phyloP scores from a whole-genome alignment of 164 flowering plant genomes.

The Cinnamomum micranthum region DNA sequence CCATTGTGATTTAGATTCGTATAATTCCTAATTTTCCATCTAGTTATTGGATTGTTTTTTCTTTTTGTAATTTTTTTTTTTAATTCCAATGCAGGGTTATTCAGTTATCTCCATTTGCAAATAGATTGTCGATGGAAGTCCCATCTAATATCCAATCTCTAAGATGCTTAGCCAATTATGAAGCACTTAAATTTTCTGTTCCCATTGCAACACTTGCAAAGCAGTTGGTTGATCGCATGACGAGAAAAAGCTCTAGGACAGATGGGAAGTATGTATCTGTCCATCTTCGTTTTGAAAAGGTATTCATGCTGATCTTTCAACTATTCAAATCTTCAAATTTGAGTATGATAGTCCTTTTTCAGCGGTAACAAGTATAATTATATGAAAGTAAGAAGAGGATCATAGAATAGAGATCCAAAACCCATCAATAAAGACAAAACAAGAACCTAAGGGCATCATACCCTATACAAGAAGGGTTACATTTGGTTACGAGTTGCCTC shows the following conservation, averaged over 20 bases:
- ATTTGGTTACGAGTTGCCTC: too few relatives aligned
- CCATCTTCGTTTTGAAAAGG: conserved; percentile 96
- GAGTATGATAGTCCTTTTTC: too few relatives aligned
- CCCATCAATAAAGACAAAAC: too few relatives aligned
- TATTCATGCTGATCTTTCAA: conserved; percentile 11
- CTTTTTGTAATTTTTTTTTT: not conserved
- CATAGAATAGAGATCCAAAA: too few relatives aligned
- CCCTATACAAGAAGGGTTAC: too few relatives aligned
- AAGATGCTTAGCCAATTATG: conserved; percentile 78
- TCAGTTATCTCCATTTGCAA: conserved; percentile 87
- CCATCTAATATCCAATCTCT: conserved; percentile 72
- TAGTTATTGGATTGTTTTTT: not conserved
- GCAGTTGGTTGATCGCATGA: conserved; percentile 58
- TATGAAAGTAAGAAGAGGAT: too few relatives aligned
- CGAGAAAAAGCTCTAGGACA: conserved; percentile 43
- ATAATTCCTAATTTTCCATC: not conserved
- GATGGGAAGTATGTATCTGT: conserved; percentile 75
- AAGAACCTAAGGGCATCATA: too few relatives aligned
- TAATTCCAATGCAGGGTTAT: conserved; percentile 51
- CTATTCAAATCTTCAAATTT: too few relatives aligned
- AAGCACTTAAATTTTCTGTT: conserved; percentile 69
- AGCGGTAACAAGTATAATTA: too few relatives aligned
- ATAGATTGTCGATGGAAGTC: conserved; percentile 73
- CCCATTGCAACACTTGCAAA: conserved; percentile 60
- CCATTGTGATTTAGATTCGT: not conserved